Percentiles rank a stretch among this genome's conserved stretches.
phyloP scores from a whole-genome alignment of 768 basidiomycete genomes.

The Kondoa malvinella region DNA sequence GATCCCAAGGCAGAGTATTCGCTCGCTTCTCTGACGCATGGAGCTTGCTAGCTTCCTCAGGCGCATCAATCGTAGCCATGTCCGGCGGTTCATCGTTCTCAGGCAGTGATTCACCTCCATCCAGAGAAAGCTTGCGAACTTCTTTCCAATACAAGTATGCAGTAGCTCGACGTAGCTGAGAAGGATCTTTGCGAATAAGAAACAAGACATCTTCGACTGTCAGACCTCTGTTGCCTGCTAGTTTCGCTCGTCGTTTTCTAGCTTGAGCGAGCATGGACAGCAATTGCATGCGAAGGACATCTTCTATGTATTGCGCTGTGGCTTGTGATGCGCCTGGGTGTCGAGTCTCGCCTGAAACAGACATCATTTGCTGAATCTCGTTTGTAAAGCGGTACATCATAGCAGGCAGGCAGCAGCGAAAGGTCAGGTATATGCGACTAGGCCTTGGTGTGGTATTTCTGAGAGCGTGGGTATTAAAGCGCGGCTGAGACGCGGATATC shows the following conservation, averaged over 20 bases:
- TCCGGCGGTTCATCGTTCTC: not conserved
- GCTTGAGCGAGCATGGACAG: not conserved
- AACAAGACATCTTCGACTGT: slow-evolving; percentile 4
- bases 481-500: too few species aligned
- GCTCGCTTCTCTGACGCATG: not conserved
- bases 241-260: not conserved
- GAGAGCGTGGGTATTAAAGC: too few species aligned
- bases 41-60: not conserved
- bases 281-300: not conserved
- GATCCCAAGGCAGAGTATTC: not conserved
- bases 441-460: too few species aligned
- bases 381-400: not conserved
- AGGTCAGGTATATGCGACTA: too few species aligned
- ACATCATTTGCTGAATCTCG: not conserved
- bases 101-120: not conserved
- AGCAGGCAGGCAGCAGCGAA: too few species aligned
- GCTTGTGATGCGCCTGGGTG: not conserved
- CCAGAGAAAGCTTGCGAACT: not conserved
- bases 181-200: not conserved
- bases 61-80: not conserved
- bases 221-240: not conserved
- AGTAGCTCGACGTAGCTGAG: not conserved
- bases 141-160: slow-evolving; percentile 2
- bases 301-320: slow-evolving; percentile 1
- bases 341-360: not conserved